phyloP scores from a whole-genome alignment of 2,329 filamentous ascomycete genomes.

The Verruconis gallopava region DNA sequence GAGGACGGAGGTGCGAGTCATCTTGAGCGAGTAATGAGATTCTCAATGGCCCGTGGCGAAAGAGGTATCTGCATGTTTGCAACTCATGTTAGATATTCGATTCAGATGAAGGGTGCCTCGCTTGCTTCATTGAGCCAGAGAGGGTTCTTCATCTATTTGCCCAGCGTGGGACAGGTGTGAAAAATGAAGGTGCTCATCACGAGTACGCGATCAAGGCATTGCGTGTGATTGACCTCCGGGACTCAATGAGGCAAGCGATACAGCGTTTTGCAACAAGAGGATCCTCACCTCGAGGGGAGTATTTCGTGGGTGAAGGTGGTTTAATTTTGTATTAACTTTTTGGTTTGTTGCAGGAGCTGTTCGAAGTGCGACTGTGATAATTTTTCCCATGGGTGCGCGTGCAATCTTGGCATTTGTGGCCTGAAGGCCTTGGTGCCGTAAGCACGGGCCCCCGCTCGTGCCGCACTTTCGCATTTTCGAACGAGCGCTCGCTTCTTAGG shows the following conservation, averaged over 20 bases:
- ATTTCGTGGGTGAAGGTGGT: background rate
- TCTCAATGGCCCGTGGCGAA: slow-evolving; percentile 54
- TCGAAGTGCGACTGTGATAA: background rate
- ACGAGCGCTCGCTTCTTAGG: too few relatives aligned
- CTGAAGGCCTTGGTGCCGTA: background rate
- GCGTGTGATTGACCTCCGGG: slow-evolving; percentile 1
- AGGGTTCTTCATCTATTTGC: slow-evolving; percentile 59
- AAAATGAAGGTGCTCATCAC: background rate
- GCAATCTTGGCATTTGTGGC: background rate
- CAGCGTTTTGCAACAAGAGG: background rate
- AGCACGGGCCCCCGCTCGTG: background rate
- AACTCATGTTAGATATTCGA: slow-evolving; percentile 48
- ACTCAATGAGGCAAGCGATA: background rate
- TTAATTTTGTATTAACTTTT: background rate
- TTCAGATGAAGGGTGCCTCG: slow-evolving; percentile 57
- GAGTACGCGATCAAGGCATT: too few relatives aligned
- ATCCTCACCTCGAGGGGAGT: background rate
- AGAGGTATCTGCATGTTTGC: slow-evolving; percentile 44
- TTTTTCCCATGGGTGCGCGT: background rate
- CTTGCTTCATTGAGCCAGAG: slow-evolving; percentile 30
- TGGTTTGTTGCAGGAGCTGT: too few relatives aligned
- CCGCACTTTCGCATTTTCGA: slow-evolving; percentile 6
- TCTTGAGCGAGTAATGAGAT: slow-evolving; percentile 69
- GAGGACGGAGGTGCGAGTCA: slow-evolving; percentile 98
- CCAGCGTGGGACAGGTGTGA: slow-evolving; percentile 14